A percentile compares a stretch with the other conserved stretches of the same genome.
These are phyloP conservation scores for Penicillium sp. DNA, from an alignment of 2,329 filamentous ascomycete species.

Conservation along the genomic window DNA sequence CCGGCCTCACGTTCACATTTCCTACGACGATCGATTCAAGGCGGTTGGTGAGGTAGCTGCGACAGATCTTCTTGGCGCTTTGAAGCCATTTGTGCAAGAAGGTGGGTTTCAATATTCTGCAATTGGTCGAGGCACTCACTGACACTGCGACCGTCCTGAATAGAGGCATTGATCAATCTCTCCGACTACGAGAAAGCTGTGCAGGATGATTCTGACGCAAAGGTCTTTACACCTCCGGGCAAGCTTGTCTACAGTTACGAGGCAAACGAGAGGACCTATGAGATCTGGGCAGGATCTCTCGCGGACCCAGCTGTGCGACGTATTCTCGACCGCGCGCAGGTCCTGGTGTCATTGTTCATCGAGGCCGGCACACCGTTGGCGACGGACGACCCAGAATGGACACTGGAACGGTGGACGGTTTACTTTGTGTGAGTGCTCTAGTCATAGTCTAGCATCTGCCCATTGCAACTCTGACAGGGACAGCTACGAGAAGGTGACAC, in stretches of 20 bases:
- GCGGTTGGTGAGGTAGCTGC: constrained; percentile 68
- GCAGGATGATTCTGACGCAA: constrained; percentile 43
- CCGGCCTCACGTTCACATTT: constrained; percentile 71
- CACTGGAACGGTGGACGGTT: constrained; percentile 82
- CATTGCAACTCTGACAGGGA: constrained; percentile 17
- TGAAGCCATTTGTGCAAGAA: constrained; percentile 68
- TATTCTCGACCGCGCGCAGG: constrained; percentile 77
- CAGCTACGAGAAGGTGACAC: constrained; percentile 58
- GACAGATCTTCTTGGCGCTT: constrained; percentile 65
- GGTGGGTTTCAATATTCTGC: constrained; percentile 48
- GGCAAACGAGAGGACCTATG: constrained; percentile 65
- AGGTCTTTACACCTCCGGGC: constrained; percentile 72
- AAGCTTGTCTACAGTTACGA: constrained; percentile 66
- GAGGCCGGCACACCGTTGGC: constrained; percentile 84
- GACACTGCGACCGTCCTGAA: not conserved
- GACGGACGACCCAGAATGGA: constrained; percentile 70
- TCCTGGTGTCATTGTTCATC: constrained; percentile 83
- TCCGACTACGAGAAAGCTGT: constrained; percentile 64
- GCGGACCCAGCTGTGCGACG: constrained; percentile 68
- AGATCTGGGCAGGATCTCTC: constrained; percentile 81
- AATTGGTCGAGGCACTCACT: not conserved
- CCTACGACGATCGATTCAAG: constrained; percentile 71
- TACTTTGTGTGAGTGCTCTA: constrained; percentile 69
- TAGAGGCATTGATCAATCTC: constrained; percentile 68
- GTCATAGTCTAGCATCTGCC: too few relatives aligned